These are phyloP conservation scores for Ammopiptanthus mongolicus DNA, from an alignment of 306 rosid genomes.

Conservation along the genomic window DNA sequence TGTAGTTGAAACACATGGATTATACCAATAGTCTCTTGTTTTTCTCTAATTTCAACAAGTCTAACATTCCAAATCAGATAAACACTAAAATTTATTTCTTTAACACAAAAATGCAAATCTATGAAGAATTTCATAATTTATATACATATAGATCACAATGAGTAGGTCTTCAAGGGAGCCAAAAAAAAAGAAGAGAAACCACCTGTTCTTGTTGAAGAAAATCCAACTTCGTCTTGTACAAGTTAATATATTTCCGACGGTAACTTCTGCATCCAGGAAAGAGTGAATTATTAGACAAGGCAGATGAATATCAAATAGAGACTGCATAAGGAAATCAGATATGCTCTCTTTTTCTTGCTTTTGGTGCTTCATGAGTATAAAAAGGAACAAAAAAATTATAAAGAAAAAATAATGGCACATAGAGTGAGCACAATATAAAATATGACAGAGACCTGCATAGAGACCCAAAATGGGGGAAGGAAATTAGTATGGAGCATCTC, in stretches of 20 bases:
- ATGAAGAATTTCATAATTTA: not conserved
- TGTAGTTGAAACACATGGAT: too few relatives aligned
- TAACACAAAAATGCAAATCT: not conserved
- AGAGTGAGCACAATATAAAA: not conserved
- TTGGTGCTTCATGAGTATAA: not conserved
- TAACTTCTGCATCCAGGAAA: constrained; percentile 52
- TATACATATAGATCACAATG: not conserved
- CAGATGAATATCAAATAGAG: constrained; percentile 2
- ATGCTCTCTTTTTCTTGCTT: not conserved
- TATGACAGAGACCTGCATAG: not conserved
- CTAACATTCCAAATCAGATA: not conserved
- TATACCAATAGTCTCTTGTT: too few relatives aligned
- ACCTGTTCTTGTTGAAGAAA: constrained; percentile 87
- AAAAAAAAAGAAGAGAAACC: constrained; percentile 1
- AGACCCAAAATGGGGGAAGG: not conserved
- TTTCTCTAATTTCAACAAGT: too few relatives aligned
- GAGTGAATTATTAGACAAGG: not conserved
- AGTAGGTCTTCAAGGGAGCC: not conserved
- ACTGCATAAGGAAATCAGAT: not conserved
- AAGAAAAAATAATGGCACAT: not conserved
- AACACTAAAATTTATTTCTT: not conserved
- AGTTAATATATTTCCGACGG: constrained; percentile 69
- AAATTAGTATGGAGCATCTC: not conserved
- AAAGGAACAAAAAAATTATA: not conserved
- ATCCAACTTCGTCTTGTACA: constrained; percentile 76